Evolutionary conservation across 306 rosid species (phyloP).

Genomic region (Boehmeria nivea): DNA sequence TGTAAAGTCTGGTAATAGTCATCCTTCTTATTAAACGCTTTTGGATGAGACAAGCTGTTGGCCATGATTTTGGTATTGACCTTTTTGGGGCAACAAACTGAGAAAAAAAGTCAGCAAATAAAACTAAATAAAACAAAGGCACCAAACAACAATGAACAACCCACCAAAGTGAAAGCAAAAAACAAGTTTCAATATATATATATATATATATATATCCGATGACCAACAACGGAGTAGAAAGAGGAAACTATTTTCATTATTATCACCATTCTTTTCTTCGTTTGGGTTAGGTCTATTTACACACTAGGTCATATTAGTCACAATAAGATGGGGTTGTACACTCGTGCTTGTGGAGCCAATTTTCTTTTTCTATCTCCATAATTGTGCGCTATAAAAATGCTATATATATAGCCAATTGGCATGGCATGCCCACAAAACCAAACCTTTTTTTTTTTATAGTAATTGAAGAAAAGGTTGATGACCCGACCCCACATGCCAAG

Average conservation of each 20-base stretch:
- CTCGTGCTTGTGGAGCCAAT: constrained; percentile 3
- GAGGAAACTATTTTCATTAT: not conserved
- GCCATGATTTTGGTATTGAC: constrained; percentile 31
- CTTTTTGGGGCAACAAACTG: constrained; percentile 15
- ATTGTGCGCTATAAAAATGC: constrained; percentile 23
- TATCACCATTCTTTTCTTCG: constrained; percentile 1
- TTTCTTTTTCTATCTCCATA: constrained; percentile 15
- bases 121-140: constrained; percentile 7
- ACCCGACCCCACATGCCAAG: constrained; percentile 22
- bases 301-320: too few species aligned
- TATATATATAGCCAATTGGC: too few species aligned
- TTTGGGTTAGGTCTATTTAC: not conserved
- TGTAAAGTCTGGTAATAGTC: not conserved
- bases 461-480: constrained; percentile 7
- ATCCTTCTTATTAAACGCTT: too few species aligned
- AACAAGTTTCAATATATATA: constrained; percentile 11
- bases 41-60: not conserved
- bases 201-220: too few species aligned
- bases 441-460: constrained; percentile 4
- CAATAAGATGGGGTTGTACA: too few species aligned
- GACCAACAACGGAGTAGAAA: too few species aligned
- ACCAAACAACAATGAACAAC: constrained; percentile 7
- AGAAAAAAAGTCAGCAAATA: constrained; percentile 25
- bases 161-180: constrained; percentile 13
- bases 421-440: constrained; percentile 14